These are phyloP conservation scores for Oryza officinalis DNA, from an alignment of 176 grass and related monocot species.

Conservation along the genomic window DNA sequence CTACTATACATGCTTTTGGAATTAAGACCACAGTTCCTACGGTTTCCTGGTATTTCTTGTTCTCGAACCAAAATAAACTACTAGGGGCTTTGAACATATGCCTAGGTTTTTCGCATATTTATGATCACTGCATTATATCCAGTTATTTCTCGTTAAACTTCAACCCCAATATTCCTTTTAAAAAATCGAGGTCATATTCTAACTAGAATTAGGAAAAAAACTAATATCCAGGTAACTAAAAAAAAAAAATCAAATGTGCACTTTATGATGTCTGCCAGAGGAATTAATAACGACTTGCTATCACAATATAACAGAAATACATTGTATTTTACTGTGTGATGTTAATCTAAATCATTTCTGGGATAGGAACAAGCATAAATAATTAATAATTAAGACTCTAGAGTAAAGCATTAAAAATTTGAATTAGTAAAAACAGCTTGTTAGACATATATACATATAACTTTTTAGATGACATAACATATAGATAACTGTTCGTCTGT, in stretches of 20 bases:
- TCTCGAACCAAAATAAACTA: neutral
- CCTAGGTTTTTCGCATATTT: no score
- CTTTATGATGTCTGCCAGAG: neutral
- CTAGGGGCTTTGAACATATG: no score
- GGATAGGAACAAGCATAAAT: neutral
- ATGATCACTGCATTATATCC: no score
- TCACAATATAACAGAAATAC: neutral
- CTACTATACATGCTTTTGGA: constrained; percentile 20
- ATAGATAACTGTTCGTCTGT: neutral
- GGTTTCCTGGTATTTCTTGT: neutral
- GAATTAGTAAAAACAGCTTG: constrained; percentile 5
- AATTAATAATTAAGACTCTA: neutral
- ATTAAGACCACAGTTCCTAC: neutral
- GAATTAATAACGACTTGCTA: constrained; percentile 4
- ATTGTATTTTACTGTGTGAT: neutral
- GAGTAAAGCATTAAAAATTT: neutral
- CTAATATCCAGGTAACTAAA: neutral
- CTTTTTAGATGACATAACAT: no score
- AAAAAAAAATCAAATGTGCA: constrained; percentile 1
- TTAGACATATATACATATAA: neutral
- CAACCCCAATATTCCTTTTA: no score
- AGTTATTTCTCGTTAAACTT: no score
- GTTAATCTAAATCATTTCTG: neutral
- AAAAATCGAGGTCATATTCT: neutral
- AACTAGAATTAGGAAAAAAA: constrained; percentile 1